These are phyloP conservation scores for Yamadazyma pseudoaaseri DNA, from an alignment of 1,139 yeast species.

Conservation along the genomic window DNA sequence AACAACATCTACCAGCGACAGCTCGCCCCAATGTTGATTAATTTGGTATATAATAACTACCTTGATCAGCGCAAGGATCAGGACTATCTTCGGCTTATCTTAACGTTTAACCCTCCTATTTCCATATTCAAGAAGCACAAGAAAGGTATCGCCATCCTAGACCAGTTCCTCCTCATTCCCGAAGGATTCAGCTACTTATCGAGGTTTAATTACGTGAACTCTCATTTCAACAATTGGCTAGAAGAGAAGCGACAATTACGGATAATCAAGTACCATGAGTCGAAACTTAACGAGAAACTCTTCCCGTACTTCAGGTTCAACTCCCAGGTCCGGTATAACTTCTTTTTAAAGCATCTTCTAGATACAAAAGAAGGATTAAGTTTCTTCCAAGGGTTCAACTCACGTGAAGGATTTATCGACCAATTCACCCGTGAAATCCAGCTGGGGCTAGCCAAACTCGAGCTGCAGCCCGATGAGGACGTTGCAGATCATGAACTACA, in stretches of 20 bases:
- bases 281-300: constrained; percentile 14
- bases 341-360: constrained; percentile 74
- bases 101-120: constrained; percentile 33
- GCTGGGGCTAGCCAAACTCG: constrained; percentile 15
- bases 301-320: constrained; percentile 25
- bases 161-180: constrained; percentile 28
- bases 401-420: constrained; percentile 24
- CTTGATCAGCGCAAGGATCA: constrained; percentile 16
- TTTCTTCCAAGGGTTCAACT: constrained; percentile 27
- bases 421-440: constrained; percentile 24
- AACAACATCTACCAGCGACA: constrained; percentile 55
- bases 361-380: constrained; percentile 77
- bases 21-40: constrained; percentile 46
- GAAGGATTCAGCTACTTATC: constrained; percentile 38
- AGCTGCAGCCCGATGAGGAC: constrained; percentile 5
- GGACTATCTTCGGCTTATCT: constrained; percentile 19
- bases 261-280: constrained; percentile 13
- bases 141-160: constrained; percentile 29
- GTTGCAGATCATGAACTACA: constrained; percentile 26
- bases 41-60: constrained; percentile 22
- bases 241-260: constrained; percentile 12
- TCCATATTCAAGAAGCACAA: constrained; percentile 21
- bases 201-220: constrained; percentile 31
- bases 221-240: constrained; percentile 31
- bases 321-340: constrained; percentile 12